Base-by-base conservation (phyloP, 176 grass and related monocot genomes). In the Oryza glumipatula region DNA sequence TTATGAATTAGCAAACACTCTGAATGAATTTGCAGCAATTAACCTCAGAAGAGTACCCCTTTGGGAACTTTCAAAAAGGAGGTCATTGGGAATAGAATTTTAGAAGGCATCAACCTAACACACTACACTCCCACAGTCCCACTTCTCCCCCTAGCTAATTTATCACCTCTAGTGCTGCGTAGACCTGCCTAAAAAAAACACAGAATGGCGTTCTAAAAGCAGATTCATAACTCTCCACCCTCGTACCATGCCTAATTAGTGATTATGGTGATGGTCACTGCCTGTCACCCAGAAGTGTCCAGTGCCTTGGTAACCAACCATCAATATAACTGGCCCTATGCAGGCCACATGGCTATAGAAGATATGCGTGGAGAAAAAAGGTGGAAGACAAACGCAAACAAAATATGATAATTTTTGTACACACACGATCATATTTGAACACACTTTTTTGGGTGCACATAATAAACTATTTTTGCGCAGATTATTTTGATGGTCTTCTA, bases 281-380 rank as follows among this genome's bases (percentile, higher is more conserved):
- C 9, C 43, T 44, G 43, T 44, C 43, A 44, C 9, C 7, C 43
- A 44, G 43, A 44, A 44, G 43, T 44, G 43, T 2, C 47, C 47
- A 49, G 47, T 73, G 58, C 24, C 72, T 44, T 44, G 43, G n/a
- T 68, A 70, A 43, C 8, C 44, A 48, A 65, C 41, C 43, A 72
- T 61, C 54, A 73, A 74, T 48, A 35, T 79, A 74, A 68, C 68
- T 3, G 78, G 49, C 36, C 73, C 16, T 66, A 15, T 11, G 43
- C 5, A 24, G 9, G 35, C 3, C 68, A 70, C 33, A 84, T 35
- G 33, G 13, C 73, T 13, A 12, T 74, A 60, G 12, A 46, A 80
- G 39, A 75, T 58, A 68, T 38, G 33, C 45, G 5, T 19, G 17
- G 1, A 45, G 24, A 44, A 54, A 11, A 64, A 22, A 51, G 51